A percentile compares a stretch with the other conserved stretches of the same genome.
phyloP scores from a whole-genome alignment of 2,329 filamentous ascomycete genomes.

The Xylaria sp. region DNA sequence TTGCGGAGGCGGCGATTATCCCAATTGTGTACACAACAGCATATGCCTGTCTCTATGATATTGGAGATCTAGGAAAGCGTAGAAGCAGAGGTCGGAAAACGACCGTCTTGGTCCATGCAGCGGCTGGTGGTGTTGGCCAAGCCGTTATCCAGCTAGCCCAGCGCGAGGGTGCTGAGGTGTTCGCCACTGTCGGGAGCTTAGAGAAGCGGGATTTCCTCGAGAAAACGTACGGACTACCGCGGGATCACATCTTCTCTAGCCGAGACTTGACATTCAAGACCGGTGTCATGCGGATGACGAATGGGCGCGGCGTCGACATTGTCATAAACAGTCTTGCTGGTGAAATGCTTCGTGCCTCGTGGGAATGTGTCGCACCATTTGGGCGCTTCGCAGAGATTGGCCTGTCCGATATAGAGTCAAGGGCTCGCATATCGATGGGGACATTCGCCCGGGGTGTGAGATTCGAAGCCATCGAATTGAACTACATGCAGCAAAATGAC shows the following conservation, averaged over 20 bases:
- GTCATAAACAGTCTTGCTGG: slow-evolving; percentile 50
- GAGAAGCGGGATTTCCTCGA: slow-evolving; percentile 50
- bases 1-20: slow-evolving; percentile 26
- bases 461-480: slow-evolving; percentile 42
- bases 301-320: slow-evolving; percentile 49
- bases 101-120: slow-evolving; percentile 41
- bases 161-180: slow-evolving; percentile 43
- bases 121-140: slow-evolving; percentile 37
- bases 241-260: slow-evolving; percentile 50
- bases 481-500: slow-evolving; percentile 35
- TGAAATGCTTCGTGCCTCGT: slow-evolving; percentile 48
- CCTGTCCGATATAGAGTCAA: slow-evolving; percentile 49
- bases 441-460: slow-evolving; percentile 49
- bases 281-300: slow-evolving; percentile 45
- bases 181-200: slow-evolving; percentile 48
- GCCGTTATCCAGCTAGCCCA: slow-evolving; percentile 37
- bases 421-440: slow-evolving; percentile 53
- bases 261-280: slow-evolving; percentile 47
- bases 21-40: slow-evolving; percentile 42
- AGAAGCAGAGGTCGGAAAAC: slow-evolving; percentile 17
- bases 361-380: slow-evolving; percentile 51
- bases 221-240: slow-evolving; percentile 46
- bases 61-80: slow-evolving; percentile 43
- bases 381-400: slow-evolving; percentile 53
- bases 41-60: slow-evolving; percentile 42